Evolutionary conservation across 1,139 yeast genomes (phyloP), one percentile per base, ranked within the genome.

Genomic region (Kluyveromyces sp.): DNA sequence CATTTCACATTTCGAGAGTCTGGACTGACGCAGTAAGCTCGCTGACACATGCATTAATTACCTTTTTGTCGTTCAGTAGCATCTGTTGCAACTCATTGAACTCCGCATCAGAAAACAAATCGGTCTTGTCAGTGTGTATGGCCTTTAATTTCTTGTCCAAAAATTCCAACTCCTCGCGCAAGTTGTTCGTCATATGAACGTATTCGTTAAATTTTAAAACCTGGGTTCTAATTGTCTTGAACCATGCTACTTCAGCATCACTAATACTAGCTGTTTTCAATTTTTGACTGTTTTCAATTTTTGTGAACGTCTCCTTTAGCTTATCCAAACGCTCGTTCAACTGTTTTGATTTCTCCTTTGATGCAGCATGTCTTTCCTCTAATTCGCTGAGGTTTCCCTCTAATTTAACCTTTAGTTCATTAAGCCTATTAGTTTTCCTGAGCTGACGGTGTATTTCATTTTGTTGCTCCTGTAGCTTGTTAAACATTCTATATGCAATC

Each of bases 181-280:
- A 37, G 1, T 48, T 43, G 25, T 48, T 47, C 37, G 51, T 60
- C 37, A 51, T 53, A 21, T 53, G 53, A 1, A 65, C 65, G 33
- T 56, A 58, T 10, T 53, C 52, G 53, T 68, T 68, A 55, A 66
- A 68, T 8, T 50, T 49, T 2, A 55, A 31, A 0, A 63, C 63
- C 37, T 61, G 63, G 21, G 64, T 58, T 42, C 64, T 65, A 10
- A 75, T 60, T 52, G 74, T 79, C 28, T 58, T 64, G 51, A 71
- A 67, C 78, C 79, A 76, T 33, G 57, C 60, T 50, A 63, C 60
- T 53, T 76, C 81, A 10, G 67, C 61, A 2, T 61, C 61, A 42
- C 71, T 67, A 32, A 74, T 54, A 1, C 70, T 66, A 10, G 61
- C 45, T 10, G 64, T 60, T 31, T 58, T 54, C 4, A 53, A 26